Conservation (phyloP, 2,329 filamentous ascomycete species). For the Sarocladium kiliense region DNA sequence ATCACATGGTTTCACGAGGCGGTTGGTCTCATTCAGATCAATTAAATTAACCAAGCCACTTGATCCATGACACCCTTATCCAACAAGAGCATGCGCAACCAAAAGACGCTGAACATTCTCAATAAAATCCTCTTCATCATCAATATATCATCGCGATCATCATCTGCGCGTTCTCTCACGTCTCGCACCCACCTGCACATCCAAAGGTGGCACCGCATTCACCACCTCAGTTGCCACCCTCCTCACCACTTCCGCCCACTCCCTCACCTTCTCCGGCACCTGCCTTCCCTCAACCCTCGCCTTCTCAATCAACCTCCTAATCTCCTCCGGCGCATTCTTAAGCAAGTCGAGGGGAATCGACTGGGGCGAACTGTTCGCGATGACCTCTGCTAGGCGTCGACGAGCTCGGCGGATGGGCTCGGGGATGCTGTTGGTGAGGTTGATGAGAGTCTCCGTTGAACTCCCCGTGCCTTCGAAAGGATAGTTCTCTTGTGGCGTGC, state of each 20-base stretch:
- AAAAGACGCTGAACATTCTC: too few relatives aligned
- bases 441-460: neutral
- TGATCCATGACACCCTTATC: too few relatives aligned
- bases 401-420: neutral
- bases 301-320: neutral
- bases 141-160: too few relatives aligned
- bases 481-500: neutral
- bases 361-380: neutral
- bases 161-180: neutral
- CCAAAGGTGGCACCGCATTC: neutral
- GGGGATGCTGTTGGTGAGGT: neutral
- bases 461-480: neutral
- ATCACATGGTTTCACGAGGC: too few relatives aligned
- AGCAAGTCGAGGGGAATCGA: neutral
- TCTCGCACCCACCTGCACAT: neutral
- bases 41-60: too few relatives aligned
- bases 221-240: neutral
- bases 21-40: too few relatives aligned
- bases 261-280: neutral
- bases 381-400: neutral
- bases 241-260: neutral
- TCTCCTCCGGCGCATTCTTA: constrained; percentile 1
- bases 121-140: too few relatives aligned
- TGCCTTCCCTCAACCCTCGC: neutral
- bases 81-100: too few relatives aligned